Evolutionary conservation across 108 stramenopile genomes (phyloP), one percentile per base, ranked within the genome.

Genomic region (Nannochloropsis gaditana): DNA sequence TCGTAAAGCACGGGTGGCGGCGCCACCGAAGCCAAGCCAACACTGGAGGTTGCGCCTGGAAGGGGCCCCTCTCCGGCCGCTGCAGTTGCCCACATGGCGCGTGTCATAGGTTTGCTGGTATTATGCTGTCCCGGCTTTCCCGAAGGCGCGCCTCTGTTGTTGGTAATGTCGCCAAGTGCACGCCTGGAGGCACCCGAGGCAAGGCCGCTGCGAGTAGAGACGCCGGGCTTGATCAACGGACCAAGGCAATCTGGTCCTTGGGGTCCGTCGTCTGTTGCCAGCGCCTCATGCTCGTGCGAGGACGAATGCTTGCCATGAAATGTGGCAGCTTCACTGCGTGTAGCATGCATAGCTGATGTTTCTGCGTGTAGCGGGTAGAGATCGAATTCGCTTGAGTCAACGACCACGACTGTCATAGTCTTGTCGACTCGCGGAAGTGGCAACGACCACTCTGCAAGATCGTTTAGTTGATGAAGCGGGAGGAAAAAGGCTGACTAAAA

Each of bases 151-250:
- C 85, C 87, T 19, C 43, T 41, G 82, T 86, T 87, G 84, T 89
- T 89, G 59, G 89, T 90, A 45, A 90, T 90, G 88, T 90, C 89
- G 42, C 89, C 88, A 8, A 90, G 47, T 17, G 84, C 87, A 81
- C 89, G 88, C 80, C 88, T 87, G 42, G 87, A 73, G 2, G 59
- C 59, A 15, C 59, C 59, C 5, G 59, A 73, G 59, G 59, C 59
- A 15, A 73, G 59, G 59, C 59, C 59, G 6, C 59, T 73, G 59
- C 59, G 59, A n/a, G 59, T 73, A 73, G 59, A 73, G 8, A 73
- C 59, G 4, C 59, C 59, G n/a, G 59, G 59, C 59, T 73, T 73
- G 4, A n/a, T 15, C 19, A 73, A 15, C 59, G 59, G 59, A 73
- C n/a, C 59, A 6, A 8, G 19, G 59, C 59, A 15, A n/a, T 73